These are phyloP conservation scores for Candida quercuum DNA, from an alignment of 805 yeast genomes.

Conservation along the genomic window DNA sequence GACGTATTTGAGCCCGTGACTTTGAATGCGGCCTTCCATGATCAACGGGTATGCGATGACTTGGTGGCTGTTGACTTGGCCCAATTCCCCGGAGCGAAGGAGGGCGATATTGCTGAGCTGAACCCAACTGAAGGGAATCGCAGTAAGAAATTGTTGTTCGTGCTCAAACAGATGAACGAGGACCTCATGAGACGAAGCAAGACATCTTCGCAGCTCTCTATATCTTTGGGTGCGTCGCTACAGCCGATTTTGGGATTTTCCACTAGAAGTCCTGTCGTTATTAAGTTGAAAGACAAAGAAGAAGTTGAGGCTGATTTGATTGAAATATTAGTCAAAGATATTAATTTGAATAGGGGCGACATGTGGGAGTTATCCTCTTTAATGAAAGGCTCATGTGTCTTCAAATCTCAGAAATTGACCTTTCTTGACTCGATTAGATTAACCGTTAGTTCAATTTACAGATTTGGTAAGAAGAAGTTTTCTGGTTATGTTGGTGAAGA, in stretches of 20 bases:
- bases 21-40: conserved; percentile 47
- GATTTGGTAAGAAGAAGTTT: conserved; percentile 61
- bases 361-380: conserved; percentile 81
- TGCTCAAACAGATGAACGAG: conserved; percentile 31
- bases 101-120: conserved; percentile 76
- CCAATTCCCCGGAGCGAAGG: conserved; percentile 54
- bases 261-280: conserved; percentile 59
- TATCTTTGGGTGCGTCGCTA: conserved; percentile 53
- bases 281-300: conserved; percentile 39
- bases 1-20: conserved; percentile 14
- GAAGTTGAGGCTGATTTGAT: conserved; percentile 73
- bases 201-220: conserved; percentile 43
- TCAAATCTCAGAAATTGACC: conserved; percentile 56
- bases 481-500: conserved; percentile 72
- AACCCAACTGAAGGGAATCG: conserved; percentile 36
- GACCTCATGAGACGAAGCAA: conserved; percentile 27
- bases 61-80: conserved; percentile 59
- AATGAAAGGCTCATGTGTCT: conserved; percentile 58
- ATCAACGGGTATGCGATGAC: conserved; percentile 48
- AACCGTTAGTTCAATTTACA: conserved; percentile 52
- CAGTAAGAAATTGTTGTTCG: conserved; percentile 38
- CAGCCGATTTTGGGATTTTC: conserved; percentile 59
- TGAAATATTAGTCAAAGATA: conserved; percentile 76
- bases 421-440: conserved; percentile 63
- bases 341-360: conserved; percentile 80